Conservation (phyloP, 2,329 filamentous ascomycete genomes). For the Colletotrichum sp. region DNA sequence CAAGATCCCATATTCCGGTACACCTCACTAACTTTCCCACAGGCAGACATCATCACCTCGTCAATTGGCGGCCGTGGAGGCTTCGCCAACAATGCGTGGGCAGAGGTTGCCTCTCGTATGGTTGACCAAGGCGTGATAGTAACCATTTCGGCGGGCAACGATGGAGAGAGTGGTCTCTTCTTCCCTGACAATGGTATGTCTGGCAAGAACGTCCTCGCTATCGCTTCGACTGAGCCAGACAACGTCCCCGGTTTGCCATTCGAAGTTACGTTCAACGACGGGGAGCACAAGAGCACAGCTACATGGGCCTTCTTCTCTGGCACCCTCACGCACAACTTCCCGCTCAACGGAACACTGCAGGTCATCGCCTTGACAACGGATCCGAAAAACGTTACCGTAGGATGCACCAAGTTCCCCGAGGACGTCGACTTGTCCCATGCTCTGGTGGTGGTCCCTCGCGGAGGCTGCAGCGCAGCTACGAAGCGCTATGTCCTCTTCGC, state of each 20-base stretch:
- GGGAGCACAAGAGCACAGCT: not conserved
- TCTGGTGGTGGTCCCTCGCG: conserved; percentile 41
- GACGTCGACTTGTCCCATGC: conserved; percentile 42
- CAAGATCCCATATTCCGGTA: accelerated
- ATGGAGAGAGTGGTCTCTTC: conserved; percentile 44
- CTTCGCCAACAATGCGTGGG: conserved; percentile 29
- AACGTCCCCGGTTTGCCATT: conserved; percentile 14
- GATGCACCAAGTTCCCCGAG: conserved; percentile 41
- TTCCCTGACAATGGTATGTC: conserved; percentile 42
- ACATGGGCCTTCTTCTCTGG: conserved; percentile 12
- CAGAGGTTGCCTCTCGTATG: conserved; percentile 42
- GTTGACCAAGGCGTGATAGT: conserved; percentile 44
- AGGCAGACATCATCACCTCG: conserved; percentile 37
- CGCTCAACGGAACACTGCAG: conserved; percentile 20
- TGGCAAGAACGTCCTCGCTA: conserved; percentile 43
- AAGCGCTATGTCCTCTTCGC: conserved; percentile 42
- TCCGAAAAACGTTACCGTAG: conserved; percentile 30
- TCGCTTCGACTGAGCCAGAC: conserved; percentile 42
- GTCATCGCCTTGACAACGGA: conserved; percentile 29
- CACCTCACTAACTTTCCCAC: not conserved
- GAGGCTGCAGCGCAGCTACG: conserved; percentile 13
- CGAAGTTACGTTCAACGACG: not conserved
- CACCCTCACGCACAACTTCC: not conserved
- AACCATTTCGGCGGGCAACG: conserved; percentile 47
- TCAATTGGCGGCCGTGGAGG: conserved; percentile 35